Evolutionary conservation across 768 basidiomycete species (phyloP), one percentile per base, ranked within the genome.

Genomic region (Dioszegia hungarica): DNA sequence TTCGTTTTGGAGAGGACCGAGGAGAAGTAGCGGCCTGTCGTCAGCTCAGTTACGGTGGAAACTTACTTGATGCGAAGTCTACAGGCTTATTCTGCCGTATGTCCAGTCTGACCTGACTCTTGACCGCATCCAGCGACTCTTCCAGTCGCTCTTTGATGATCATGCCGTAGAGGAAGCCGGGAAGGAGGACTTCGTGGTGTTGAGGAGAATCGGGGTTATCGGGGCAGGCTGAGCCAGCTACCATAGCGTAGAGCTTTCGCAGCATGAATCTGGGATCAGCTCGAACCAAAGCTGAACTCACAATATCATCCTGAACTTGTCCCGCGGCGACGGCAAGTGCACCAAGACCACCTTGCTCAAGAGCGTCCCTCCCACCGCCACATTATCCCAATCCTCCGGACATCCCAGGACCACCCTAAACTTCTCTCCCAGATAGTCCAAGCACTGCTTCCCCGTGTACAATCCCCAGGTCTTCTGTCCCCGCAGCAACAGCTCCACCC

Each of bases 201-300:
- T 98, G 94, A 57, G 95, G 92, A 0, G 93, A 98, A 81, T 99
- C 95, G 4, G 95, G 93, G 73, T 98, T 98, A 78, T 99, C 95
- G 48, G 88, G 82, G 66, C 88, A 88, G 64, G 90, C 95, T 39
- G 86, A 84, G 39, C 87, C 86, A 4, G 92, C 93, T 6, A 98
- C 92, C 17, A 91, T 79, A 1, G 90, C 83, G 67, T 90, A 98
- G 12, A 99, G 80, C 77, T 98, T 99, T 60, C 92, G 87, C 28
- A 98, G 81, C 95, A 98, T 98, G 79, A 92, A 97, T 34, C 93
- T 97, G 67, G 20, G 45, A 27, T 56, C 20, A 56, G 54, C 43
- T 2, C 2, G 24, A 5, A 6, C 19, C 6, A 15, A 3, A 45
- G 15, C 5, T 31, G 19, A 5, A 82, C 89, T 79, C 71, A 97